These are phyloP conservation scores for Nematodospora anomalae DNA, from an alignment of 1,139 yeast genomes.

Conservation along the genomic window DNA sequence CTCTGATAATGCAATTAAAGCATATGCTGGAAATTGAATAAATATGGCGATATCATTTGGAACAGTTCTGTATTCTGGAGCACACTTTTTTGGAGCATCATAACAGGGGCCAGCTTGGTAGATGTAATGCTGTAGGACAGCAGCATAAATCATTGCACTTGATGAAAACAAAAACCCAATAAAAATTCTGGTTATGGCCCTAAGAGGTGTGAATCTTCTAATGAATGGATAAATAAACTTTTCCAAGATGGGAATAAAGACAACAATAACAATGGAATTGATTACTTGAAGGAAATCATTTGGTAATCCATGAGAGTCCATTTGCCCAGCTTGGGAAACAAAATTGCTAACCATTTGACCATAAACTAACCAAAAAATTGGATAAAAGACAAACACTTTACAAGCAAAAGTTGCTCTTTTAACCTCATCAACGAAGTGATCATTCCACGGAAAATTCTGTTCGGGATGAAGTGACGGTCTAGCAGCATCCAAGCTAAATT, in stretches of 20 bases:
- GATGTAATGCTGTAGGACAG: slow-evolving; percentile 71
- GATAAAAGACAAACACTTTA: slow-evolving; percentile 60
- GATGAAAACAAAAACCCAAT: slow-evolving; percentile 74
- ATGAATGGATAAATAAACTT: slow-evolving; percentile 52
- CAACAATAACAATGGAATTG: slow-evolving; percentile 58
- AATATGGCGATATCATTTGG: slow-evolving; percentile 61
- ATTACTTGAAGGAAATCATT: slow-evolving; percentile 64
- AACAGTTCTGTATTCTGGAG: slow-evolving; percentile 25
- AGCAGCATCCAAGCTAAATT: slow-evolving; percentile 52
- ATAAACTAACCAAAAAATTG: slow-evolving; percentile 64
- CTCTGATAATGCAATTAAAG: slow-evolving; percentile 59
- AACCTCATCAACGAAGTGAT: slow-evolving; percentile 62
- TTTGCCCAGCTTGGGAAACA: slow-evolving; percentile 61
- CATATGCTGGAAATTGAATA: slow-evolving; percentile 60
- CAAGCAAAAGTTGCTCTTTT: slow-evolving; percentile 57
- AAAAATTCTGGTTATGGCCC: slow-evolving; percentile 69
- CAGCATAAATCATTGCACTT: slow-evolving; percentile 73
- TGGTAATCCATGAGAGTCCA: slow-evolving; percentile 63
- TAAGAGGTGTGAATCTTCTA: slow-evolving; percentile 56
- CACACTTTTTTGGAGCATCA: slow-evolving; percentile 48
- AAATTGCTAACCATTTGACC: slow-evolving; percentile 66
- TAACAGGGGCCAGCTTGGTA: slow-evolving; percentile 78
- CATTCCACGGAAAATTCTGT: slow-evolving; percentile 52
- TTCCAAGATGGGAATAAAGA: slow-evolving; percentile 62
- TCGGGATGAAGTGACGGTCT: slow-evolving; percentile 53